phyloP scores from a whole-genome alignment of 1,139 yeast species.

The Yueomyces sp. region DNA sequence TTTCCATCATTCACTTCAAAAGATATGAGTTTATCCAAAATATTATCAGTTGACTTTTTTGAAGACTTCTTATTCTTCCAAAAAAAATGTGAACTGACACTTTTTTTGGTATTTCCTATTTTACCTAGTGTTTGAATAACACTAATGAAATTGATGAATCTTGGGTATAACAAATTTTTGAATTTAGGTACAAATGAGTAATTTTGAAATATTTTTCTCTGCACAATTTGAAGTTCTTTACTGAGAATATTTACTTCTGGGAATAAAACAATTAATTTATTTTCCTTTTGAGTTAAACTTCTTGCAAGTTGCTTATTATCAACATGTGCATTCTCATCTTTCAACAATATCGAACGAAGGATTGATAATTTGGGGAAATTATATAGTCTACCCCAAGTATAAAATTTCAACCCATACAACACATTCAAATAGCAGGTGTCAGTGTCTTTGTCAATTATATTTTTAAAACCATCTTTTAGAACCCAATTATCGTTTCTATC shows the following conservation, averaged over 20 bases:
- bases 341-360: slow-evolving; percentile 12
- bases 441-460: neutral
- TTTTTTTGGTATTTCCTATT: slow-evolving; percentile 27
- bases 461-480: neutral
- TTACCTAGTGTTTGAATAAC: slow-evolving; percentile 35
- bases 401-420: slow-evolving; percentile 10
- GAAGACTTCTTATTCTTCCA: neutral
- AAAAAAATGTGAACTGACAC: slow-evolving; percentile 1
- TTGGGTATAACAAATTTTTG: slow-evolving; percentile 48
- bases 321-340: slow-evolving; percentile 18
- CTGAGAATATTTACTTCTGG: slow-evolving; percentile 67
- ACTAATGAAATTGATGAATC: slow-evolving; percentile 38
- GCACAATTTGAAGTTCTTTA: slow-evolving; percentile 33
- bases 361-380: slow-evolving; percentile 16
- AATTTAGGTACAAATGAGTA: slow-evolving; percentile 39
- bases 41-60: neutral
- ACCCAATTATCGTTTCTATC: no score
- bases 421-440: neutral
- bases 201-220: slow-evolving; percentile 37
- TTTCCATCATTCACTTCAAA: neutral
- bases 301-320: slow-evolving; percentile 5
- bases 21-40: neutral
- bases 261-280: slow-evolving; percentile 31
- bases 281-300: slow-evolving; percentile 8
- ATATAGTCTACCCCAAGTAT: slow-evolving; percentile 20